Conservation (phyloP, 2,329 filamentous ascomycete species). For the Rhynchosporium agropyri region DNA sequence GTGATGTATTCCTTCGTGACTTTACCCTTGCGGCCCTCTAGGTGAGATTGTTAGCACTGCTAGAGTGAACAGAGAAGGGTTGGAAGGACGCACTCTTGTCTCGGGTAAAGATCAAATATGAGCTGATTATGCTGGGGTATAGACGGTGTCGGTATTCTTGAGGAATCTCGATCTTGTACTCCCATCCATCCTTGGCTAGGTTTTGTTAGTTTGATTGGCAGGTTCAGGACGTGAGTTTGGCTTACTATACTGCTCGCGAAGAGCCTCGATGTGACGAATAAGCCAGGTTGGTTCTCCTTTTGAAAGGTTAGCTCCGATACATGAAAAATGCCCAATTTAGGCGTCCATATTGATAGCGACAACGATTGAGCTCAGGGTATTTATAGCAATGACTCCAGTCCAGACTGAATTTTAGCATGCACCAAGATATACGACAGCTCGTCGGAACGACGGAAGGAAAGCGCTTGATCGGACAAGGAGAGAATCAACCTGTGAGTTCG, state of each 20-base stretch:
- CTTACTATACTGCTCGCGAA: conserved; percentile 2
- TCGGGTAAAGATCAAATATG: conserved; percentile 9
- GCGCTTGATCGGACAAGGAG: not conserved
- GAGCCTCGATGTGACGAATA: conserved; percentile 5
- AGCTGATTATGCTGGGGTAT: conserved; percentile 5
- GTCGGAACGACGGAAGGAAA: not conserved
- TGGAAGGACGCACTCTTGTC: not conserved
- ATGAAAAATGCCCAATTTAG: not conserved
- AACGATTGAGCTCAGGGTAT: not conserved
- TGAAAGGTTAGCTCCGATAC: not conserved
- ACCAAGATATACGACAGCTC: no score
- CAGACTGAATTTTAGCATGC: no score
- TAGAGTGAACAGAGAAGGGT: no score
- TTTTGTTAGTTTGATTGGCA: not conserved
- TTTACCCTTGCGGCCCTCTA: conserved; percentile 7
- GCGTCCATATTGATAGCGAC: not conserved
- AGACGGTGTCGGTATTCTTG: not conserved
- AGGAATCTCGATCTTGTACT: conserved; percentile 2
- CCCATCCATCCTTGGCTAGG: not conserved
- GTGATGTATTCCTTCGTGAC: conserved; percentile 5
- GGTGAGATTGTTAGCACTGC: not conserved
- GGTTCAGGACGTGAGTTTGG: not conserved
- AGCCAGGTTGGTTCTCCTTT: conserved; percentile 7
- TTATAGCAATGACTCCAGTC: not conserved
- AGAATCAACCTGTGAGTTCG: not conserved